A percentile compares a stretch with the other conserved stretches of the same genome.
Evolutionary conservation across 1,139 yeast species (phyloP).

Genomic region (Saccharomyces hybrid): DNA sequence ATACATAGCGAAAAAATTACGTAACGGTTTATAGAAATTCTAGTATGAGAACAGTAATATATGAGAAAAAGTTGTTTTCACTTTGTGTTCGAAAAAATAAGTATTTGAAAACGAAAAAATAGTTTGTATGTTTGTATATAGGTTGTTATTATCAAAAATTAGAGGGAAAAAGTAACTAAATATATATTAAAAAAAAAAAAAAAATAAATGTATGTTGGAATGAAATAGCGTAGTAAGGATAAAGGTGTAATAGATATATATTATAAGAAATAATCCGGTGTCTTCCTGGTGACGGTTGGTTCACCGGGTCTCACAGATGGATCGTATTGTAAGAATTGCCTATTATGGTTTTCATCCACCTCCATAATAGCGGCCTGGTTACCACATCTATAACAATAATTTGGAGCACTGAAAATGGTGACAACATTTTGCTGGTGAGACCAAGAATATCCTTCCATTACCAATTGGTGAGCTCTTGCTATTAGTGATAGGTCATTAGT

Average conservation of each 20-base stretch:
- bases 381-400: conserved; percentile 95
- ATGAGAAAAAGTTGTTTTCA: background rate
- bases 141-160: background rate
- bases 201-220: background rate
- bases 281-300: conserved; percentile 88
- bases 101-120: background rate
- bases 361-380: conserved; percentile 99
- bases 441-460: conserved; percentile 90
- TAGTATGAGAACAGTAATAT: background rate
- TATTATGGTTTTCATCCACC: conserved; percentile 84
- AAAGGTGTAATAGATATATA: background rate
- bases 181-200: background rate
- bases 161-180: background rate
- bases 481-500: conserved; percentile 64
- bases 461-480: conserved; percentile 91
- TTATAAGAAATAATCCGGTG: conserved; percentile 87
- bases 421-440: conserved; percentile 75
- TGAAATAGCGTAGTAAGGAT: background rate
- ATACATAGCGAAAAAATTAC: background rate
- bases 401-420: conserved; percentile 97
- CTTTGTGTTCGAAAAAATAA: background rate
- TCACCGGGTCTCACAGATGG: conserved; percentile 95
- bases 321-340: conserved; percentile 89
- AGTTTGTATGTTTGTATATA: background rate
- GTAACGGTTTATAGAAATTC: background rate